Base-by-base conservation (phyloP, 768 basidiomycete genomes). In the Mycena galericulata region DNA sequence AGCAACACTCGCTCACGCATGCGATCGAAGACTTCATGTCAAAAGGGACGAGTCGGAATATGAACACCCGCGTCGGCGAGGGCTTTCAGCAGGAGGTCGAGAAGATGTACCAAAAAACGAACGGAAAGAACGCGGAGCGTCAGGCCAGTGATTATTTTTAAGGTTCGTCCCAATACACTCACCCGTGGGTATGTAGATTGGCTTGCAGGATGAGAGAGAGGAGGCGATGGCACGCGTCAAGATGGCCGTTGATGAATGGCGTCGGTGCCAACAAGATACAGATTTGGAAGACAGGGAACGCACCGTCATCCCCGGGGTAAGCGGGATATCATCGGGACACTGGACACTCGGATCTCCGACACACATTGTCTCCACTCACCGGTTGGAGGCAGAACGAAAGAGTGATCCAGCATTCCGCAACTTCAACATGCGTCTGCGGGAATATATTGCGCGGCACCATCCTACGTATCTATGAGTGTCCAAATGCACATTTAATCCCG, bases 361-460 rank as follows among this genome's bases (percentile, higher is more conserved):
- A 29, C 26, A 15, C 32, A n/a, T n/a, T 46, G 46, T 57, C 29
- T 58, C 64, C 20, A 4, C 64, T 5, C 55, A 58, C 18, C 32
- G 64, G 34, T 2, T 65, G 20, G 64, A 65, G 47, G 47, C 36
- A 22, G 55, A 57, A 20, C 45, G 29, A 20, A 30, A 38, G 36
- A 50, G 7, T 10, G 45, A 65, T 38, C 32, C 46, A 14, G 55
- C 47, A 30, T 65, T 57, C 36, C 40, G 49, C 34, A n/a, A 43
- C 54, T 65, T 65, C 46, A 58, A 58, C 56, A 50, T 57, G 55
- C 55, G 47, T 12, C 46, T 65, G 45, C 64, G 55, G 38, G 64
- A 65, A 24, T 65, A 65, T 38, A 63, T 63, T 12, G 62, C 53
- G 41, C 29, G 20, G 30, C 24, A 55, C 43, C 62, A 63, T 36